Percentiles rank a stretch among this genome's conserved stretches.
Conservation (phyloP, 2,329 filamentous ascomycete species). For the Sporothrix mexicana region DNA sequence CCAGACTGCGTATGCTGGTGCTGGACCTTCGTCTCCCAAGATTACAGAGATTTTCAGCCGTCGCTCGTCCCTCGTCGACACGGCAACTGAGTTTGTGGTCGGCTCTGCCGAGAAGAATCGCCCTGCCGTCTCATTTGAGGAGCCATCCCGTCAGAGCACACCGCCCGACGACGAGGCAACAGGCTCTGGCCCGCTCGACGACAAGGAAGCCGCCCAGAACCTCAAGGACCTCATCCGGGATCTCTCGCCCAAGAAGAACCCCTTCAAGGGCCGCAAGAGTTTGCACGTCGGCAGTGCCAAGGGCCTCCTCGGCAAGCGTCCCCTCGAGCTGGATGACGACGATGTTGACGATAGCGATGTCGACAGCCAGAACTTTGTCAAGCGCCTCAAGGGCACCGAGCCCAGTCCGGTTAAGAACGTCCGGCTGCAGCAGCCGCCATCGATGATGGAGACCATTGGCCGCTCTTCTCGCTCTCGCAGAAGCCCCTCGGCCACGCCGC, state of each 20-base stretch:
- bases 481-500: constrained; percentile 51
- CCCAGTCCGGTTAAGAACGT: constrained; percentile 79
- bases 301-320: constrained; percentile 76
- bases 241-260: constrained; percentile 75
- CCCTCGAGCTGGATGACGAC: constrained; percentile 70
- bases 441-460: constrained; percentile 70
- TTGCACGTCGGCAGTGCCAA: constrained; percentile 75
- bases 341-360: constrained; percentile 54
- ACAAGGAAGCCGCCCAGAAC: constrained; percentile 68
- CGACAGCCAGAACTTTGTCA: constrained; percentile 65
- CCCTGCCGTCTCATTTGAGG: constrained; percentile 65
- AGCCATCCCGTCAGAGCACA: constrained; percentile 60
- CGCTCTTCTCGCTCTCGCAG: constrained; percentile 59
- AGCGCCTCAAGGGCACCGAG: constrained; percentile 73
- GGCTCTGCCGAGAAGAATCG: constrained; percentile 47
- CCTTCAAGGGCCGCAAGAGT: constrained; percentile 72
- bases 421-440: constrained; percentile 70
- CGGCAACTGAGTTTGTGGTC: constrained; percentile 67
- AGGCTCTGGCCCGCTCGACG: constrained; percentile 52
- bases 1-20: constrained; percentile 71
- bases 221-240: constrained; percentile 79
- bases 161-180: constrained; percentile 63
- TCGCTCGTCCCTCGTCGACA: constrained; percentile 72
- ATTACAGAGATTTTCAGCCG: constrained; percentile 74
- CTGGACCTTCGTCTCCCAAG: constrained; percentile 76